Evolutionary conservation across 2,329 filamentous ascomycete species (phyloP), one percentile per base, ranked within the genome.

Genomic region (Pseudogymnoascus sp.): DNA sequence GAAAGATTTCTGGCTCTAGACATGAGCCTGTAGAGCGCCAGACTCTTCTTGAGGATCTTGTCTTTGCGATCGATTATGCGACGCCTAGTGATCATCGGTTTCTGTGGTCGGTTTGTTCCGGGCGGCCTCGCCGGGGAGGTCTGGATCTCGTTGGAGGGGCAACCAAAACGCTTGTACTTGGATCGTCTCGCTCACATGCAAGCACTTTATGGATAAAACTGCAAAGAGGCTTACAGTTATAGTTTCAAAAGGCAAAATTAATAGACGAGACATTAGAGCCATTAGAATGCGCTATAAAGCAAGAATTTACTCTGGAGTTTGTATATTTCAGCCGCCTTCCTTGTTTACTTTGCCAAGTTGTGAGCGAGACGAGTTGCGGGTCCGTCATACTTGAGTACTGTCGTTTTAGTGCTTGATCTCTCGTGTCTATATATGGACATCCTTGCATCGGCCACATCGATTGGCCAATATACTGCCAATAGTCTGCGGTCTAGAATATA

Each of bases 391-490:
- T 31, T n/a, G n/a, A 56, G 50, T 33, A 56, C 14, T 56, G 50
- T 33, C 25, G 50, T 33, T 56, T 53, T 53, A 56, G 50, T 56
- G 28, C 50, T 18, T 33, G 28, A 4, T 18, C 5, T 56, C 50
- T 56, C 28, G 50, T 56, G 50, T 56, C 50, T 56, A 56, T 56
- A 56, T 56, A 56, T 56, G 50, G 50, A 56, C 28, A 56, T 56
- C 50, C 50, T 21, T 56, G 50, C 28, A 56, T 5, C 50, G 5
- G 11, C 28, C n/a, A 33, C 28, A 56, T 6, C 28, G 28, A 35
- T 56, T 56, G 50, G 50, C 16, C 50, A 33, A 33, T 12, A 21
- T 56, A 33, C 28, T 56, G 28, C 14, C 50, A 56, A 56, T 56
- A 56, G 50, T 56, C 28, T 16, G 12, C 14, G 16, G 28, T 21